Percentiles rank a stretch among this genome's conserved stretches.
phyloP scores from a whole-genome alignment of 2,329 filamentous ascomycete genomes.

The Fusarium tricinctum region DNA sequence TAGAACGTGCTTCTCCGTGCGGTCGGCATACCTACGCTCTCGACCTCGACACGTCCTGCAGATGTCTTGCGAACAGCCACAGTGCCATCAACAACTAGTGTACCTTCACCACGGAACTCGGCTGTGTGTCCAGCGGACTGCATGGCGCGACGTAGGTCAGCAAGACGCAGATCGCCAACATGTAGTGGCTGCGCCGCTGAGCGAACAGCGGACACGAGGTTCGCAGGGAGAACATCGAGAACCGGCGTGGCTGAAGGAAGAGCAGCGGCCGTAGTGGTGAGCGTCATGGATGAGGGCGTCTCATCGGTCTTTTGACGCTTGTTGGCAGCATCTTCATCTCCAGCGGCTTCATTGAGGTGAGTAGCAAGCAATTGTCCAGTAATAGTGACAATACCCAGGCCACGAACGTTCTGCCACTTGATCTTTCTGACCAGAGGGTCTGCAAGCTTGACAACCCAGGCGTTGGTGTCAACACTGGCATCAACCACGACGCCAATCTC shows the following conservation, averaged over 20 bases:
- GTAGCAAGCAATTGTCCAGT: constrained; percentile 75
- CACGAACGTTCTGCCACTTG: constrained; percentile 94
- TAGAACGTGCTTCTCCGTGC: constrained; percentile 78
- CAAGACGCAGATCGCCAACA: constrained; percentile 91
- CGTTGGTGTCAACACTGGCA: constrained; percentile 96
- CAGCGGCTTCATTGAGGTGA: constrained; percentile 57
- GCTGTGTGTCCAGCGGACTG: constrained; percentile 85
- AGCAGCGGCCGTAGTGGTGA: constrained; percentile 41
- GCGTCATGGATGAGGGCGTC: constrained; percentile 44
- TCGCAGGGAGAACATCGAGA: constrained; percentile 68
- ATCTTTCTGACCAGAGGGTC: constrained; percentile 87
- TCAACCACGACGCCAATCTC: constrained; percentile 80
- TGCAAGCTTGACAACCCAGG: constrained; percentile 94
- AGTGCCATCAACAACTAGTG: constrained; percentile 86
- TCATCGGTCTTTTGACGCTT: constrained; percentile 65
- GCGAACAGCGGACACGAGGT: constrained; percentile 78
- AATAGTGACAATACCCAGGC: constrained; percentile 91
- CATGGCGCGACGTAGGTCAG: constrained; percentile 88
- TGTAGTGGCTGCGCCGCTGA: constrained; percentile 89
- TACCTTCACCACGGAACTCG: constrained; percentile 94
- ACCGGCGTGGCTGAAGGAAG: constrained; percentile 59
- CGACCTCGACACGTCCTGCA: constrained; percentile 89
- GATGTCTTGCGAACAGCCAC: constrained; percentile 91
- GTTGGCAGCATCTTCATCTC: constrained; percentile 61
- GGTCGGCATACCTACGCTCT: constrained; percentile 72